A percentile compares a stretch with the other conserved stretches of the same genome.
Conservation (phyloP, 2,329 filamentous ascomycete species). For the Fusarium sp. region DNA sequence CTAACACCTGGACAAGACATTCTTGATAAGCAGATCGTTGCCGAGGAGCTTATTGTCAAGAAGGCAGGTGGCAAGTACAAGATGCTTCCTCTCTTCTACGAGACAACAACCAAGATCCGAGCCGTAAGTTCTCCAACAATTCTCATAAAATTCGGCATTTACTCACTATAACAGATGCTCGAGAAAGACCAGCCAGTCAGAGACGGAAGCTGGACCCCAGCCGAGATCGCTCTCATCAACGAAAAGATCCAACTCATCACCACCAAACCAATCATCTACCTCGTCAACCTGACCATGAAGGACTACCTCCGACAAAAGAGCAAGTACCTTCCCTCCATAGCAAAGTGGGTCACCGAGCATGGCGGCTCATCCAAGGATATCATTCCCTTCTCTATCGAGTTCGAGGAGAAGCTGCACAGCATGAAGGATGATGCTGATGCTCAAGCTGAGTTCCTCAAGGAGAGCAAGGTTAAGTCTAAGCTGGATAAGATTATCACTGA, state of each 20-base stretch:
- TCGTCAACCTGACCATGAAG: constrained; percentile 61
- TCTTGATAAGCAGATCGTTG: constrained; percentile 53
- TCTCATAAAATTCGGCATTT: not conserved
- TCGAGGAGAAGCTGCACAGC: constrained; percentile 57
- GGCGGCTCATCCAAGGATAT: constrained; percentile 56
- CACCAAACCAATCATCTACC: constrained; percentile 59
- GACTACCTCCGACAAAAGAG: constrained; percentile 60
- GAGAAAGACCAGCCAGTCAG: constrained; percentile 56
- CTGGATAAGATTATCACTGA: constrained; percentile 59
- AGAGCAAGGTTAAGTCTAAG: constrained; percentile 56
- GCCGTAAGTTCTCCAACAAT: constrained; percentile 34
- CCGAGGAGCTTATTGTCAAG: constrained; percentile 55
- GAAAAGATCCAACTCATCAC: constrained; percentile 60
- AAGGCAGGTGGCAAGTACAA: constrained; percentile 60
- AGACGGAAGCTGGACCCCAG: constrained; percentile 57
- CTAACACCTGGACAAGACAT: constrained; percentile 49
- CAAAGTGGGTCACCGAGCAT: constrained; percentile 59
- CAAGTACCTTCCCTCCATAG: constrained; percentile 59
- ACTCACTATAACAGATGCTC: constrained; percentile 48
- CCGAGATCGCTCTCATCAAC: constrained; percentile 59
- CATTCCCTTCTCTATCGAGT: constrained; percentile 59
- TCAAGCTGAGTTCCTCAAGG: constrained; percentile 52
- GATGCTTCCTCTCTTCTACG: constrained; percentile 58
- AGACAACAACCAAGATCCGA: constrained; percentile 57
- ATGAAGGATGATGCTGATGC: constrained; percentile 53